Conservation (phyloP, 169 alveolate species). For the Theileria annulata region DNA sequence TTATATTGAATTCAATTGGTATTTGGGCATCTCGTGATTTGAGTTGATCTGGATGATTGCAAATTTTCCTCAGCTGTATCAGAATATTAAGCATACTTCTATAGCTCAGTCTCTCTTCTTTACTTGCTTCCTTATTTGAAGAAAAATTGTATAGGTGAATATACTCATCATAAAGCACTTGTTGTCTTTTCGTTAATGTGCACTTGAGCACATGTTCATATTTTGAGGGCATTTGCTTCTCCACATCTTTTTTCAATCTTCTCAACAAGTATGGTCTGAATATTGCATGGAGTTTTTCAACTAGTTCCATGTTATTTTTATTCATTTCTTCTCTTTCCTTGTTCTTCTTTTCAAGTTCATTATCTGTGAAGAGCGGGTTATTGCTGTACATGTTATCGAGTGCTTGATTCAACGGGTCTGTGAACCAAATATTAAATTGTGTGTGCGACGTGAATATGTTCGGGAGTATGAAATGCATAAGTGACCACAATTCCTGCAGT, state of each 20-base stretch:
- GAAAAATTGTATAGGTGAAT: slow-evolving; percentile 75
- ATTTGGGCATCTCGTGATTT: slow-evolving; percentile 91
- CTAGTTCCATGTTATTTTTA: slow-evolving; percentile 58
- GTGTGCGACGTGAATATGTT: slow-evolving; percentile 90
- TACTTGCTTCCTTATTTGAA: not conserved
- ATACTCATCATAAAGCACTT: slow-evolving; percentile 96
- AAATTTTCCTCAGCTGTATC: slow-evolving; percentile 96
- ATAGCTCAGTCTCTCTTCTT: slow-evolving; percentile 79
- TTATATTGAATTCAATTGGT: slow-evolving; percentile 67
- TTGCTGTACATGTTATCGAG: slow-evolving; percentile 80
- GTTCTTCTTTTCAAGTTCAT: slow-evolving; percentile 39
- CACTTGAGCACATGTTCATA: slow-evolving; percentile 93
- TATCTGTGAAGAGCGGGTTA: slow-evolving; percentile 14
- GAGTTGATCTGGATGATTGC: slow-evolving; percentile 98
- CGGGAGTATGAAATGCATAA: slow-evolving; percentile 98
- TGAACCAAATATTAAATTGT: slow-evolving; percentile 96
- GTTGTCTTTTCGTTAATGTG: slow-evolving; percentile 87
- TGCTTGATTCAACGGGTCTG: slow-evolving; percentile 91
- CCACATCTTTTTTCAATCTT: slow-evolving; percentile 97
- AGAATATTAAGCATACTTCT: slow-evolving; percentile 94
- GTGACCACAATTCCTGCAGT: slow-evolving; percentile 98
- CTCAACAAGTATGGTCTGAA: slow-evolving; percentile 96
- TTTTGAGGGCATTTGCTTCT: slow-evolving; percentile 97
- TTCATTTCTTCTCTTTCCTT: slow-evolving; percentile 24
- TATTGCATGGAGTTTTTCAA: slow-evolving; percentile 91